A percentile compares a stretch with the other conserved stretches of the same genome.
Evolutionary conservation across 441 rosid genomes (phyloP).

Genomic region (Populus hybrid): DNA sequence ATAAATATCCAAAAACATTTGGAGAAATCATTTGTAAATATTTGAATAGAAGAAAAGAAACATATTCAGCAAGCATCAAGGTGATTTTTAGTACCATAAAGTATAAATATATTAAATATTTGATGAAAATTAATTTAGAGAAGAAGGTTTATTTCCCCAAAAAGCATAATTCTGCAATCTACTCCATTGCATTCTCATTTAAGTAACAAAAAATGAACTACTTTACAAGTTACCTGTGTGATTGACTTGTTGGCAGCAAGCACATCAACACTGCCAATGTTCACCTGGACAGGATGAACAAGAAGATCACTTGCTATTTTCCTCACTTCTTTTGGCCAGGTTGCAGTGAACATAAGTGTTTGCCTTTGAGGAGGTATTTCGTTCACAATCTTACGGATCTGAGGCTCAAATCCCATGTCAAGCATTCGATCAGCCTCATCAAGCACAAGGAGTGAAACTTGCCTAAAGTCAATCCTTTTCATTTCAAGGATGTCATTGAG

Average conservation of each 20-base stretch:
- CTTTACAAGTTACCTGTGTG: slow-evolving; percentile 60
- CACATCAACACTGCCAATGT: slow-evolving; percentile 91
- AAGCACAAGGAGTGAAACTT: slow-evolving; percentile 87
- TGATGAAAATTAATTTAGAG: background rate
- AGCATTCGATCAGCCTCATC: slow-evolving; percentile 99
- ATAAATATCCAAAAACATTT: background rate
- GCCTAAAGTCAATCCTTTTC: slow-evolving; percentile 72
- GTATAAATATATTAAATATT: background rate
- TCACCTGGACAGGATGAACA: slow-evolving; percentile 91
- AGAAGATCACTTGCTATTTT: slow-evolving; percentile 91
- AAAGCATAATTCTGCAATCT: background rate
- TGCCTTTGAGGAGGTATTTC: slow-evolving; percentile 87
- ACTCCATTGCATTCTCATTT: background rate
- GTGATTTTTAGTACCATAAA: background rate
- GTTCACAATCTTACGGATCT: slow-evolving; percentile 92
- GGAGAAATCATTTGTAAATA: background rate
- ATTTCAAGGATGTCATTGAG: slow-evolving; percentile 91
- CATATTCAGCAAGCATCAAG: background rate
- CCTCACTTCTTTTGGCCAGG: slow-evolving; percentile 97
- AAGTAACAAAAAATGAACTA: slow-evolving; percentile 8
- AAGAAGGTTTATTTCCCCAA: background rate
- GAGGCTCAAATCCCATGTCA: slow-evolving; percentile 99
- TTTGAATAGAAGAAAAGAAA: background rate
- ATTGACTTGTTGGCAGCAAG: slow-evolving; percentile 94
- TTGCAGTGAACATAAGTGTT: slow-evolving; percentile 96